These are phyloP conservation scores for Darksidea phi DNA, from an alignment of 495 filamentous ascomycete genomes.

Conservation along the genomic window DNA sequence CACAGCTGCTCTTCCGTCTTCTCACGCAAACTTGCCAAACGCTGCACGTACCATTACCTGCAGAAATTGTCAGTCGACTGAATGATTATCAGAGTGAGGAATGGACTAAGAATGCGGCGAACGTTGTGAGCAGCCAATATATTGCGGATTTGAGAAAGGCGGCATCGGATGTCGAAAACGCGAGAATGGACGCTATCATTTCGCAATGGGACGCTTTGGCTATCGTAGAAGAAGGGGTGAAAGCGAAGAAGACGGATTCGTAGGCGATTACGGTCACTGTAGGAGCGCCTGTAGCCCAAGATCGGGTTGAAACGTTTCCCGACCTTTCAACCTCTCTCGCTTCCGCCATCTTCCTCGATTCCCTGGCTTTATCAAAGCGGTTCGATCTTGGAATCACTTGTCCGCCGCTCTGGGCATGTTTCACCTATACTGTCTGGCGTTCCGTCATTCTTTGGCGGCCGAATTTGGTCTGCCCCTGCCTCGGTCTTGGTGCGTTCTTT, in stretches of 20 bases:
- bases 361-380: no score
- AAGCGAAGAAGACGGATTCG: neutral
- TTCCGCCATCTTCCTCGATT: no score
- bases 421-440: no score
- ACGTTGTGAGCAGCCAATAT: slow-evolving; percentile 22
- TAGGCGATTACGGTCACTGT: neutral
- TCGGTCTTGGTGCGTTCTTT: no score
- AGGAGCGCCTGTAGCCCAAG: neutral
- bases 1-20: slow-evolving; percentile 25
- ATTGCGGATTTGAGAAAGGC: slow-evolving; percentile 15
- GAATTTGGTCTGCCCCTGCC: no score
- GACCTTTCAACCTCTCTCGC: no score
- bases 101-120: slow-evolving; percentile 24
- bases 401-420: no score
- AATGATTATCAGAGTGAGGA: slow-evolving; percentile 16
- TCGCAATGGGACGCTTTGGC: slow-evolving; percentile 16
- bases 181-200: slow-evolving; percentile 23
- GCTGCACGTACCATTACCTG: slow-evolving; percentile 8
- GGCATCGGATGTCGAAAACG: neutral
- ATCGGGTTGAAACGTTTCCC: no score
- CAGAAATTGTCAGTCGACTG: slow-evolving; percentile 5
- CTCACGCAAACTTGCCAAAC: slow-evolving; percentile 20
- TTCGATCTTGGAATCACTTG: no score
- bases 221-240: neutral
- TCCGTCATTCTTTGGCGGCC: no score